Conservation (phyloP, 2,329 filamentous ascomycete genomes). For the Penicillium sp. region DNA sequence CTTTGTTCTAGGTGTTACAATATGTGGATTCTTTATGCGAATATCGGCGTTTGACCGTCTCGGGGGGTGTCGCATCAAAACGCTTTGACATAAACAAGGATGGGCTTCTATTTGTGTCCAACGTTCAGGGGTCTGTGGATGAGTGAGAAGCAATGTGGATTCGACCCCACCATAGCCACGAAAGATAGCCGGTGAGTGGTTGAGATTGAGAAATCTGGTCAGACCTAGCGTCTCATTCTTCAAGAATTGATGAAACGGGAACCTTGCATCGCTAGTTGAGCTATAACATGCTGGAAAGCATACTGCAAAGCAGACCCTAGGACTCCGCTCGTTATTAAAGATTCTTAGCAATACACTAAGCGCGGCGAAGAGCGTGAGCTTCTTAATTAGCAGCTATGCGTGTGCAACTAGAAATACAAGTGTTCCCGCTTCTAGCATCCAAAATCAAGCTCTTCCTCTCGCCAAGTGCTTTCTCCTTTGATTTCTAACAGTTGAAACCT, state of each 20-base stretch:
- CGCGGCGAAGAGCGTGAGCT: constrained; percentile 41
- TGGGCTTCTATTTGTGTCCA: constrained; percentile 22
- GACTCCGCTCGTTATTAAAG: constrained; percentile 41
- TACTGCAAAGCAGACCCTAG: constrained; percentile 30
- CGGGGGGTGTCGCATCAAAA: constrained; percentile 42
- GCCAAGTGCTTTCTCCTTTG: no score
- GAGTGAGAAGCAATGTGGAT: constrained; percentile 38
- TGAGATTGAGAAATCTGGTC: constrained; percentile 35
- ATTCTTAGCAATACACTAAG: constrained; percentile 42
- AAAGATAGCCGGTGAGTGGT: constrained; percentile 32
- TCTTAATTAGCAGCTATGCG: constrained; percentile 13
- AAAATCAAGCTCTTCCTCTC: no score
- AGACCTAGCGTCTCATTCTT: constrained; percentile 39
- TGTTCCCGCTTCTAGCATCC: no score
- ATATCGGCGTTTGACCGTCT: constrained; percentile 41
- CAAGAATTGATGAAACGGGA: no score
- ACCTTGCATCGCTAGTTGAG: constrained; percentile 34
- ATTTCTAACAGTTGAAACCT: no score
- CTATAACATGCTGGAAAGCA: constrained; percentile 44
- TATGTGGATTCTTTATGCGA: constrained; percentile 42
- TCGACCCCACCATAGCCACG: constrained; percentile 41
- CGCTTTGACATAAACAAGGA: constrained; percentile 45
- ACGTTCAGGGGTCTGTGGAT: constrained; percentile 25
- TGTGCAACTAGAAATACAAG: no score
- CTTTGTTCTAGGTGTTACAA: constrained; percentile 46